These are phyloP conservation scores for Allantophomopsis lycopodina DNA, from an alignment of 2,329 filamentous ascomycete genomes.

Conservation along the genomic window DNA sequence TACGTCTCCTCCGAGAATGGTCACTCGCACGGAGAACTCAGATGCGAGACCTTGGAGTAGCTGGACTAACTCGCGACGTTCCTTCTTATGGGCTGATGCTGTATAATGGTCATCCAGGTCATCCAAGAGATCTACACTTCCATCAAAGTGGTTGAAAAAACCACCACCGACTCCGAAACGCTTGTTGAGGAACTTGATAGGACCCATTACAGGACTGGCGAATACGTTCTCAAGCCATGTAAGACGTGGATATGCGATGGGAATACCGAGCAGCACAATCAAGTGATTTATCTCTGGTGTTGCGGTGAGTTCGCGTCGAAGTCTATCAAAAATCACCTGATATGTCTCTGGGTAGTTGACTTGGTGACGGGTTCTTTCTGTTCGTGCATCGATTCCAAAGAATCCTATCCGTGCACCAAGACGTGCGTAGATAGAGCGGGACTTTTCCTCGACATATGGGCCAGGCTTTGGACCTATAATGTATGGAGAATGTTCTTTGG, in stretches of 20 bases:
- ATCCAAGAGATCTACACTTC: constrained; percentile 82
- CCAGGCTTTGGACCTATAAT: constrained; percentile 49
- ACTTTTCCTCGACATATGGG: constrained; percentile 81
- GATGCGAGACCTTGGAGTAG: constrained; percentile 73
- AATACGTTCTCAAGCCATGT: constrained; percentile 97
- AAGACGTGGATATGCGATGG: constrained; percentile 75
- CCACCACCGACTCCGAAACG: constrained; percentile 73
- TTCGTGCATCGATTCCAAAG: constrained; percentile 82
- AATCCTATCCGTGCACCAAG: constrained; percentile 76
- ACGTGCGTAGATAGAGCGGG: constrained; percentile 74
- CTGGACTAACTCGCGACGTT: constrained; percentile 67
- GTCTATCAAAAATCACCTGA: constrained; percentile 65
- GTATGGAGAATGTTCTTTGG: constrained; percentile 51
- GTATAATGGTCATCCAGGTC: constrained; percentile 96
- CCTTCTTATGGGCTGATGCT: constrained; percentile 77
- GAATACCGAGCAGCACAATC: constrained; percentile 76
- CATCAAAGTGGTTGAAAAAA: constrained; percentile 90
- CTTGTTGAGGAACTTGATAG: constrained; percentile 80
- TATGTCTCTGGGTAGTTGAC: constrained; percentile 93
- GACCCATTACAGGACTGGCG: constrained; percentile 72
- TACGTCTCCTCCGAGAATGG: constrained; percentile 87
- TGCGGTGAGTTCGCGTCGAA: constrained; percentile 58
- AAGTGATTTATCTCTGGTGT: constrained; percentile 75
- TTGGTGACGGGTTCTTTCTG: constrained; percentile 86
- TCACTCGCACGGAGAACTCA: constrained; percentile 79